phyloP scores from a whole-genome alignment of 208 protist genomes.

The Crithidia thermophila region DNA sequence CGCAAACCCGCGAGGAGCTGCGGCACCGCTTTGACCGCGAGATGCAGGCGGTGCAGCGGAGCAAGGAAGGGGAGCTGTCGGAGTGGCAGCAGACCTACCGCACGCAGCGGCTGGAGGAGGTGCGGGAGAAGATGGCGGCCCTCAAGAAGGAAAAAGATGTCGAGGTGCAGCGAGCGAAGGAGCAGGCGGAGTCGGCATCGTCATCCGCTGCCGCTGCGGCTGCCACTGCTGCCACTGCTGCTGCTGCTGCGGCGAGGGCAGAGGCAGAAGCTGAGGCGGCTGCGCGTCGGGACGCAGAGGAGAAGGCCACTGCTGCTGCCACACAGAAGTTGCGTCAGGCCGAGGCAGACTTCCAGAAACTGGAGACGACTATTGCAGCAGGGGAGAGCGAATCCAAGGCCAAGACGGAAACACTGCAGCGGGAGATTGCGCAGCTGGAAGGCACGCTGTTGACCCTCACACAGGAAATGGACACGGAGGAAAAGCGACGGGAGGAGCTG shows the following conservation, averaged over 20 bases:
- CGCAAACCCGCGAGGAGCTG: constrained; percentile 21
- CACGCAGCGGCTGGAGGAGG: constrained; percentile 22
- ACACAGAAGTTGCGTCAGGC: constrained; percentile 1
- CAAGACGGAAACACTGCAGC: constrained; percentile 3
- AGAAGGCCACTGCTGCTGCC: not conserved
- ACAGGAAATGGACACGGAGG: not conserved
- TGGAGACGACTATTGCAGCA: constrained; percentile 13
- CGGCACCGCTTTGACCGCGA: constrained; percentile 23
- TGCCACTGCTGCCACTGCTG: not conserved
- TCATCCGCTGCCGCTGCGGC: not conserved
- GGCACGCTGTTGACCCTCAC: not conserved
- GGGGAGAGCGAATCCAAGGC: constrained; percentile 9
- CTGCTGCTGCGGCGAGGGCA: not conserved
- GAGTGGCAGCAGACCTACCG: constrained; percentile 33
- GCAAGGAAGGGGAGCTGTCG: constrained; percentile 32
- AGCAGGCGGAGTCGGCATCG: not conserved
- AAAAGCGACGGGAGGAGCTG: not conserved
- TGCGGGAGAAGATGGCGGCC: constrained; percentile 16
- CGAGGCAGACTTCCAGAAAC: constrained; percentile 9
- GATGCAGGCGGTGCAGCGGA: constrained; percentile 16
- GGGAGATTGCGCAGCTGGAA: constrained; percentile 13
- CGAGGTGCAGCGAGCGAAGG: not conserved
- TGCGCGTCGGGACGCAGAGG: not conserved
- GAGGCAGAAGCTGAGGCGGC: not conserved
- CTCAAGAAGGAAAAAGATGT: constrained; percentile 3